Conservation (phyloP, 306 rosid species). For the Citrullus amarus region DNA sequence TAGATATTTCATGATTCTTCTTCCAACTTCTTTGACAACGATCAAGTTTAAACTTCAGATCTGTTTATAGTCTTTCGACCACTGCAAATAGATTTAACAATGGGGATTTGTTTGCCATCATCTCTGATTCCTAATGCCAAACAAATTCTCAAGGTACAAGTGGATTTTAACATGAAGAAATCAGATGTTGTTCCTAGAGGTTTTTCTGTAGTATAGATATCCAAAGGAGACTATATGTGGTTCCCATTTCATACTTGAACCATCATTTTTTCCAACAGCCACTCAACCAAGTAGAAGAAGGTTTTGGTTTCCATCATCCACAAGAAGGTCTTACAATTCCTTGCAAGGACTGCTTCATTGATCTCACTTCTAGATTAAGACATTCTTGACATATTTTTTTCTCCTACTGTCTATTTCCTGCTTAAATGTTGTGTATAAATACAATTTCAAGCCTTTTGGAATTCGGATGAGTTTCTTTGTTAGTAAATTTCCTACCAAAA, state of each 20-base stretch:
- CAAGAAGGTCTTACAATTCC: background rate
- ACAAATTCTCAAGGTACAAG: background rate
- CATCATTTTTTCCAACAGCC: slow-evolving; percentile 18
- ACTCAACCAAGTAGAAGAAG: slow-evolving; percentile 8
- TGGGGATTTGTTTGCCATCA: background rate
- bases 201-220: slow-evolving; percentile 19
- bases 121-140: background rate
- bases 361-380: background rate
- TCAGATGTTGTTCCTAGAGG: slow-evolving; percentile 26
- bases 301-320: background rate
- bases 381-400: background rate
- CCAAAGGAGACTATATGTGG: slow-evolving; percentile 16
- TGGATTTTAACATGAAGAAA: background rate
- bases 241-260: slow-evolving; percentile 21
- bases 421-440: background rate
- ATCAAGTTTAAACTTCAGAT: background rate
- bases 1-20: background rate
- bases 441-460: background rate
- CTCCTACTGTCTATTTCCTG: background rate
- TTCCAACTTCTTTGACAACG: background rate
- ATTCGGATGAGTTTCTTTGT: background rate
- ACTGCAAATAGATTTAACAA: background rate
- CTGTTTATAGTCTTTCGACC: background rate
- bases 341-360: background rate
- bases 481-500: background rate